phyloP scores from a whole-genome alignment of 208 protist species.

The Leishmania aethiopica region DNA sequence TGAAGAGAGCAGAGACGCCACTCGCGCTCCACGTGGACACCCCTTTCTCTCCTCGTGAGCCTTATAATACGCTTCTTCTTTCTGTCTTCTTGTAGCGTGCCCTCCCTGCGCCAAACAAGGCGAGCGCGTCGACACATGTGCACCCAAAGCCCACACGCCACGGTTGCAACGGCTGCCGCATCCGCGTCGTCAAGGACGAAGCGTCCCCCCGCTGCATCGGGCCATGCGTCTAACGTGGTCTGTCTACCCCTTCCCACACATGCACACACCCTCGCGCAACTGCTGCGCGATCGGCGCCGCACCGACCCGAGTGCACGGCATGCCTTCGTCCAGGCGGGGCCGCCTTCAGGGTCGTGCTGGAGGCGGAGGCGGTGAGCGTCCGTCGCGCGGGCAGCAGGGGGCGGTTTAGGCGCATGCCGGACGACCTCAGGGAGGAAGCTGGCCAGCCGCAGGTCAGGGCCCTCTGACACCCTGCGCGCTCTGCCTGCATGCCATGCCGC shows the following conservation, averaged over 20 bases:
- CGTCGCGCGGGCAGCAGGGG: background rate
- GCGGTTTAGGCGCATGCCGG: background rate
- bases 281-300: background rate
- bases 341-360: background rate
- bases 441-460: too few species aligned
- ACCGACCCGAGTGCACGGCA: background rate
- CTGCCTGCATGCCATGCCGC: background rate
- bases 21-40: too few species aligned
- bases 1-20: too few species aligned
- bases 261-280: background rate
- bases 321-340: background rate
- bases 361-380: background rate
- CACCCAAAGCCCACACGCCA: background rate
- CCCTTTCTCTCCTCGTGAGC: too few species aligned
- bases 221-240: background rate
- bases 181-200: background rate
- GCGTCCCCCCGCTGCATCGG: background rate
- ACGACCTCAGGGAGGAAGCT: background rate
- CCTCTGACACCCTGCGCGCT: background rate
- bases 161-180: background rate
- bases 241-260: too few species aligned
- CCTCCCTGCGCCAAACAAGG: too few species aligned
- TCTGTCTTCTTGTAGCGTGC: too few species aligned
- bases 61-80: too few species aligned
- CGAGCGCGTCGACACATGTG: background rate